A percentile compares a stretch with the other conserved stretches of the same genome.
These are phyloP conservation scores for Exserohilum rostratum DNA, from an alignment of 2,329 filamentous ascomycete genomes.

Conservation along the genomic window DNA sequence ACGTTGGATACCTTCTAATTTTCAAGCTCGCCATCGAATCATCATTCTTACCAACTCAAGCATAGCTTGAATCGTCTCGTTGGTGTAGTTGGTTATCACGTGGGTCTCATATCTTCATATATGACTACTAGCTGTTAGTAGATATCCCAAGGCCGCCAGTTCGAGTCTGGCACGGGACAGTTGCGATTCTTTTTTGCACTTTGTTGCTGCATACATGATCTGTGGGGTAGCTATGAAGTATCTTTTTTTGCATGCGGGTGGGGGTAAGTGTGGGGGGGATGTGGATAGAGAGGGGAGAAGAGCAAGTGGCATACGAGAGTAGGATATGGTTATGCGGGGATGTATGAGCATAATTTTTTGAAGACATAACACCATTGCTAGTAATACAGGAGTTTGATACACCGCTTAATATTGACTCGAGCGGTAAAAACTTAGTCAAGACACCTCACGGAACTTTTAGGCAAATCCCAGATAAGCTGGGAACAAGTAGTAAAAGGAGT, in stretches of 20 bases:
- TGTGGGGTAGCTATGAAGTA: not conserved
- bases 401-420: too few species aligned
- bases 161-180: conserved; percentile 15
- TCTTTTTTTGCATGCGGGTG: not conserved
- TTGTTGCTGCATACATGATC: too few species aligned
- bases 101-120: conserved; percentile 13
- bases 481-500: not conserved
- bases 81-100: conserved; percentile 20
- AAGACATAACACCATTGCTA: too few species aligned
- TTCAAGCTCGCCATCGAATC: conserved; percentile 1
- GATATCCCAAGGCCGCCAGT: conserved; percentile 18
- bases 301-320: too few species aligned
- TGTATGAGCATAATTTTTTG: too few species aligned
- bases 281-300: too few species aligned
- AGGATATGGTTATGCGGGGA: too few species aligned
- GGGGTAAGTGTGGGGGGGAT: too few species aligned
- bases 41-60: conserved; percentile 1
- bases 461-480: not conserved
- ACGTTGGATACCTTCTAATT: not conserved
- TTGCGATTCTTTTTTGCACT: conserved; percentile 2
- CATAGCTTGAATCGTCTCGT: conserved; percentile 7
- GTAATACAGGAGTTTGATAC: too few species aligned
- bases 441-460: too few species aligned
- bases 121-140: conserved; percentile 3
- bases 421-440: too few species aligned